Evolutionary conservation across 768 basidiomycete genomes (phyloP), one percentile per base, ranked within the genome.

Genomic region (Boletus sensibilis): DNA sequence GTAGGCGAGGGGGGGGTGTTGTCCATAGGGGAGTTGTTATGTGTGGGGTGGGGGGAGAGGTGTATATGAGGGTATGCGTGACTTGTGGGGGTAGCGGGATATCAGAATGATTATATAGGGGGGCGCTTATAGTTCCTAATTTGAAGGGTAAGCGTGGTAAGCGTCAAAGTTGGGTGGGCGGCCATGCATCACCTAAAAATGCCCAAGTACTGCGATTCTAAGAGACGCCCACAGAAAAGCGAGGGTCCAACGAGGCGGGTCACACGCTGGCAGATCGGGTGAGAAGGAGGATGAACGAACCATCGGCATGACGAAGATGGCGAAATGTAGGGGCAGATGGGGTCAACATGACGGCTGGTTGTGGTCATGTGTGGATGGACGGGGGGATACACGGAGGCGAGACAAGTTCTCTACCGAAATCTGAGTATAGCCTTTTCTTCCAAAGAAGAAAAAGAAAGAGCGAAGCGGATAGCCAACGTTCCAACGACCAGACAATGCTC

Each of bases 91-190:
- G 13, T 13, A 34, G 47, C 39, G 39, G 35, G 5, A 40, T 43
- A 53, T 38, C 18, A 34, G 35, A 49, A n/a, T 10, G 27, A 5
- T 67, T 69, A 62, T 67, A 67, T 68, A 68, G 39, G 33, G 29
- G 35, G 34, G 25, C 59, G 51, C 53, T 29, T 40, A 44, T 4
- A 23, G 7, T 58, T 65, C 38, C 55, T 14, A 23, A 53, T 56
- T 56, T 18, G 37, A 59, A 21, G 40, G 35, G 14, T 0, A 21
- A 20, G 52, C 52, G 52, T 63, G 56, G 58, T 23, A 44, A 49
- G 53, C 63, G 63, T 52, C 63, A 45, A 44, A 10, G 12, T 21
- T 31, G 41, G 40, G 5, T 43, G 50, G n/a, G 50, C 29, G 45
- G 40, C 40, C 41, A 50, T 18, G 42, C 18, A 39, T 47, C 20